These are phyloP conservation scores for Crithidia sp. DNA, from an alignment of 208 protist species.

Conservation along the genomic window DNA sequence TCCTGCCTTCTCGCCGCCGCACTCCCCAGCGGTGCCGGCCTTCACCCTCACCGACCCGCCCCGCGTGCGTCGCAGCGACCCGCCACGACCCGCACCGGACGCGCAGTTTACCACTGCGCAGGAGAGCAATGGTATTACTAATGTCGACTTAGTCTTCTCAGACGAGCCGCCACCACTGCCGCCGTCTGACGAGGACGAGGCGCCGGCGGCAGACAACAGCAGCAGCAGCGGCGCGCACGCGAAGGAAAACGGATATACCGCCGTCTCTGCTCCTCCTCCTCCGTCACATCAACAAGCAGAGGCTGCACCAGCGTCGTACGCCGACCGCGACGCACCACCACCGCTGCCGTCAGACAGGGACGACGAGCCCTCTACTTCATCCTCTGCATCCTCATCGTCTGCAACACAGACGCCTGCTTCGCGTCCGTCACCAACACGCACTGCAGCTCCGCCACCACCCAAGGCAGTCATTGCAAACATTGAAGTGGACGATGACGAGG, in stretches of 20 bases:
- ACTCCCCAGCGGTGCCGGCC: not conserved
- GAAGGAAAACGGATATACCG: not conserved
- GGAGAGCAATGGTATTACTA: not conserved
- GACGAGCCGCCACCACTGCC: slow-evolving; percentile 30
- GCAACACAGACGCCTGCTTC: not conserved
- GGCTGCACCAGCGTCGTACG: not conserved
- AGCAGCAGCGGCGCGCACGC: not conserved
- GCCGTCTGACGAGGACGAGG: slow-evolving; percentile 9
- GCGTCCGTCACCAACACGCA: not conserved
- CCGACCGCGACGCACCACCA: slow-evolving; percentile 13
- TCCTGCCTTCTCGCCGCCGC: not conserved
- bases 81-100: not conserved
- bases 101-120: not conserved
- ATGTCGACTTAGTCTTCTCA: not conserved
- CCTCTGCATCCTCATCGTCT: not conserved
- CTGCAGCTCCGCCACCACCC: not conserved
- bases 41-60: slow-evolving; percentile 27
- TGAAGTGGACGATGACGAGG: not conserved
- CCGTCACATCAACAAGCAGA: too few relatives aligned
- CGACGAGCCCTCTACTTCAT: not conserved
- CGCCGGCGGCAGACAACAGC: not conserved
- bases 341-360: slow-evolving; percentile 25
- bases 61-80: not conserved
- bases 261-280: not conserved
- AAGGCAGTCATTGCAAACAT: not conserved